Conservation (phyloP, 176 grass and related monocot species). For the Themeda triandra region DNA sequence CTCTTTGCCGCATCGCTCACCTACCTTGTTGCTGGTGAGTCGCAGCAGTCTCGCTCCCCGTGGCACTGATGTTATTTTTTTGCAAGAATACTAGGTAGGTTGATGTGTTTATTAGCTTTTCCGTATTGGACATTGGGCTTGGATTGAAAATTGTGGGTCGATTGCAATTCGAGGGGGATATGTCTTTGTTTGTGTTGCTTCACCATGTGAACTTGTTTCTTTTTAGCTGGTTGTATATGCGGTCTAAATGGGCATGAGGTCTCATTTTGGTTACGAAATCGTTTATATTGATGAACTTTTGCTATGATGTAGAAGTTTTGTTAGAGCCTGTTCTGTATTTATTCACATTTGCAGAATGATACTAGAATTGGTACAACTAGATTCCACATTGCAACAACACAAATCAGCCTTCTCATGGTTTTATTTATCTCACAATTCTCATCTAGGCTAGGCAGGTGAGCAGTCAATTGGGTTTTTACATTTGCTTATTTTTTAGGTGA, state of each 20-base stretch:
- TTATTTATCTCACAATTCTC: neutral
- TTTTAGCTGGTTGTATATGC: neutral
- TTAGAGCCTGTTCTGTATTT: neutral
- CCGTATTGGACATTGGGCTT: neutral
- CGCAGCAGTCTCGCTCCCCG: neutral
- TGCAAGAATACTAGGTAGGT: neutral
- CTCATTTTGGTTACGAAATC: neutral
- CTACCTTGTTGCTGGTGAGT: conserved; percentile 71
- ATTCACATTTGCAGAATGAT: neutral
- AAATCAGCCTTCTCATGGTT: neutral
- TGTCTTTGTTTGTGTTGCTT: neutral
- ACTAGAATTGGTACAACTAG: neutral
- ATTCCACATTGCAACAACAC: neutral
- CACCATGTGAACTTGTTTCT: neutral
- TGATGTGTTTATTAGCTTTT: neutral
- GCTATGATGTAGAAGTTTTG: neutral
- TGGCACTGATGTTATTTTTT: neutral
- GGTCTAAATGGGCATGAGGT: neutral
- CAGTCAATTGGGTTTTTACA: too few relatives aligned
- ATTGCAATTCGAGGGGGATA: neutral
- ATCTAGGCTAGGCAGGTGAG: neutral
- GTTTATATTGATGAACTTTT: neutral
- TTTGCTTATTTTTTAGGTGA: neutral
- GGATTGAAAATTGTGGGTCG: neutral
- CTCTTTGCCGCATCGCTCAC: conserved; percentile 59